Conservation (phyloP, 2,329 filamentous ascomycete genomes). For the Botrytis tulipae region DNA sequence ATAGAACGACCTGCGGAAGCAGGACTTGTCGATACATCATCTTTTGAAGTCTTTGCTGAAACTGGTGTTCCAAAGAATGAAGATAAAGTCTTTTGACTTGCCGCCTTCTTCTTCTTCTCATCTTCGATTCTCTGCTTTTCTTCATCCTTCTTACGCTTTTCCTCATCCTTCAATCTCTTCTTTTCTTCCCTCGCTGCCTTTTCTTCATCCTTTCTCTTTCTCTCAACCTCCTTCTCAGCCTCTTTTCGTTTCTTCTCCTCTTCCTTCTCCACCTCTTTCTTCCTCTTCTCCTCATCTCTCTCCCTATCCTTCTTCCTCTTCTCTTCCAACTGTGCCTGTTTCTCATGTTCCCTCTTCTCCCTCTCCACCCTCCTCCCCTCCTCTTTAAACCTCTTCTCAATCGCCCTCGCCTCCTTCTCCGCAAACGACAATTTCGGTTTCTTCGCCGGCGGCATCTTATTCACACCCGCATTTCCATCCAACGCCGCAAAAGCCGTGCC, state of each 20-base stretch:
- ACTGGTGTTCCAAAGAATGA: conserved; percentile 30
- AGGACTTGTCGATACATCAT: conserved; percentile 32
- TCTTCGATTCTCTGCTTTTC: conserved; percentile 46
- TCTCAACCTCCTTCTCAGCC: conserved; percentile 35
- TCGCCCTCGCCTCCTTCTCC: conserved; percentile 41
- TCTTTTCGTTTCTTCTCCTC: conserved; percentile 42
- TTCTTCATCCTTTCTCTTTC: conserved; percentile 41
- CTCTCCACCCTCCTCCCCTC: conserved; percentile 37
- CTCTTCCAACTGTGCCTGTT: conserved; percentile 37
- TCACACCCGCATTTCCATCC: conserved; percentile 22
- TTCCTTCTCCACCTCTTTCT: conserved; percentile 44
- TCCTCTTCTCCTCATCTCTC: conserved; percentile 37
- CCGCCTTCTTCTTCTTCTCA: conserved; percentile 47
- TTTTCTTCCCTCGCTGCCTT: conserved; percentile 40
- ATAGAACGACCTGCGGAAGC: conserved; percentile 27
- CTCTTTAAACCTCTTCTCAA: conserved; percentile 37
- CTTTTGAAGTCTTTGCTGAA: conserved; percentile 22
- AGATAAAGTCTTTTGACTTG: conserved; percentile 45
- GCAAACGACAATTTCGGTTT: conserved; percentile 33
- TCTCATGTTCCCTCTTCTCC: conserved; percentile 38
- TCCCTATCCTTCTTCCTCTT: conserved; percentile 41
- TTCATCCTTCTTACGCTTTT: conserved; percentile 38
- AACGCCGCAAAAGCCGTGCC: conserved; percentile 28
- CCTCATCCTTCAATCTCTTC: conserved; percentile 36
- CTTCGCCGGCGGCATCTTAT: conserved; percentile 30